Evolutionary conservation across 2,329 filamentous ascomycete species (phyloP).

Genomic region (Aspergillus proliferans): DNA sequence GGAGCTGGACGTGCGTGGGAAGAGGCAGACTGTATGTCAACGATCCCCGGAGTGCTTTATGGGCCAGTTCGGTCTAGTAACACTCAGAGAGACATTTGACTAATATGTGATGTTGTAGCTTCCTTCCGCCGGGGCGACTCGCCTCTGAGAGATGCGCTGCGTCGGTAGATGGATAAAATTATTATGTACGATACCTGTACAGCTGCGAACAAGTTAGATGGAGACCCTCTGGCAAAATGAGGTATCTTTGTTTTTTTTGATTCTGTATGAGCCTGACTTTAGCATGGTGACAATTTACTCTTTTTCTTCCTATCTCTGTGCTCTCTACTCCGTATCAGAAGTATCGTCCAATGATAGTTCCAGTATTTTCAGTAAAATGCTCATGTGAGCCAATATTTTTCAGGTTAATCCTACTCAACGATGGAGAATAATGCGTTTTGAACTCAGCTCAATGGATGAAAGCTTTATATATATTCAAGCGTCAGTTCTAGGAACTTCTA

Average conservation of each 20-base stretch:
- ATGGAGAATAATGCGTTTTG: neutral
- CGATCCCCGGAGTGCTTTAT: neutral
- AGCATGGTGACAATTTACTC: slow-evolving; percentile 4
- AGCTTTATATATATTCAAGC: neutral
- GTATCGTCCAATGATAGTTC: neutral
- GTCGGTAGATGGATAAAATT: slow-evolving; percentile 21
- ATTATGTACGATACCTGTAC: slow-evolving; percentile 35
- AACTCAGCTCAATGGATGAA: neutral
- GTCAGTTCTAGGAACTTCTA: neutral
- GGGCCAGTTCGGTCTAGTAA: neutral
- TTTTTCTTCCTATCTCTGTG: neutral
- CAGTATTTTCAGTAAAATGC: neutral
- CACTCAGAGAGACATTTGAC: neutral
- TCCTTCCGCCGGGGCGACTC: slow-evolving; percentile 41
- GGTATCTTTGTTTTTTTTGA: neutral
- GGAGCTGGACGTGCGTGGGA: slow-evolving; percentile 95
- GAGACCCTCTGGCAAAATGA: slow-evolving; percentile 1
- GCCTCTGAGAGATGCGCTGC: slow-evolving; percentile 33
- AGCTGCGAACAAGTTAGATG: slow-evolving; percentile 18
- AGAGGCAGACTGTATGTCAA: slow-evolving; percentile 80
- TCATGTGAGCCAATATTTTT: neutral
- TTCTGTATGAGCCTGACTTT: slow-evolving; percentile 4
- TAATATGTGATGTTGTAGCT: slow-evolving; percentile 19
- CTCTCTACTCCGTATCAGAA: neutral
- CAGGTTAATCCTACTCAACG: neutral